phyloP scores from a whole-genome alignment of 805 yeast species.

The Saturnispora serradocipensis region DNA sequence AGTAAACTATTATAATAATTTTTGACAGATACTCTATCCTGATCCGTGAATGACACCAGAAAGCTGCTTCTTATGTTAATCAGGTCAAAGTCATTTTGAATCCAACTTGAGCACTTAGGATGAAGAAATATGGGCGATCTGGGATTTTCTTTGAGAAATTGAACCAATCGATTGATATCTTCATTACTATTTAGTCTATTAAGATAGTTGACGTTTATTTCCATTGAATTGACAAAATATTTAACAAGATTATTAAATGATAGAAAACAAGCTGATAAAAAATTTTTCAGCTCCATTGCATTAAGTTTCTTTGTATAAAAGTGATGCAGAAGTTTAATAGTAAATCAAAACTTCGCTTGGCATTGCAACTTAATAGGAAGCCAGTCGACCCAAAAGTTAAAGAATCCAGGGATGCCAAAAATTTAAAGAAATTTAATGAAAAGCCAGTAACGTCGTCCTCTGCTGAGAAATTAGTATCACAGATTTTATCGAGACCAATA shows the following conservation, averaged over 20 bases:
- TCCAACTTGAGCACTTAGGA: conserved; percentile 1
- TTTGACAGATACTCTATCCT: neutral
- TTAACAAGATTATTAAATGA: neutral
- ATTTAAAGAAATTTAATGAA: conserved; percentile 14
- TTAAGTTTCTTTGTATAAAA: neutral
- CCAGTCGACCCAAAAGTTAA: conserved; percentile 9
- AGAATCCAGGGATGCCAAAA: conserved; percentile 3
- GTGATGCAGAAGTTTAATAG: neutral
- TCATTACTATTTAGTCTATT: neutral
- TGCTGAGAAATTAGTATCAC: conserved; percentile 20
- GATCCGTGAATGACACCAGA: neutral
- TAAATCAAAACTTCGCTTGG: conserved; percentile 3
- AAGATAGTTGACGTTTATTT: neutral
- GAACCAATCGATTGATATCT: neutral
- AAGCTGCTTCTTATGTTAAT: neutral
- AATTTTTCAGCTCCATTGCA: neutral
- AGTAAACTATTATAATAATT: neutral
- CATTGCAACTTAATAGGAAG: conserved; percentile 3
- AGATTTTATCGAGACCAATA: conserved; percentile 16
- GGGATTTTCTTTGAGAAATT: neutral
- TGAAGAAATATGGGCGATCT: conserved; percentile 4
- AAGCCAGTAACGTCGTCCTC: conserved; percentile 21
- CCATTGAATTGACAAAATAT: neutral
- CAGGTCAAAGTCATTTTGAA: neutral
- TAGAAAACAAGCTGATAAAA: neutral